A percentile compares a stretch with the other conserved stretches of the same genome.
These are phyloP conservation scores for Fusarium falciforme DNA, from an alignment of 2,329 filamentous ascomycete species.

Conservation along the genomic window DNA sequence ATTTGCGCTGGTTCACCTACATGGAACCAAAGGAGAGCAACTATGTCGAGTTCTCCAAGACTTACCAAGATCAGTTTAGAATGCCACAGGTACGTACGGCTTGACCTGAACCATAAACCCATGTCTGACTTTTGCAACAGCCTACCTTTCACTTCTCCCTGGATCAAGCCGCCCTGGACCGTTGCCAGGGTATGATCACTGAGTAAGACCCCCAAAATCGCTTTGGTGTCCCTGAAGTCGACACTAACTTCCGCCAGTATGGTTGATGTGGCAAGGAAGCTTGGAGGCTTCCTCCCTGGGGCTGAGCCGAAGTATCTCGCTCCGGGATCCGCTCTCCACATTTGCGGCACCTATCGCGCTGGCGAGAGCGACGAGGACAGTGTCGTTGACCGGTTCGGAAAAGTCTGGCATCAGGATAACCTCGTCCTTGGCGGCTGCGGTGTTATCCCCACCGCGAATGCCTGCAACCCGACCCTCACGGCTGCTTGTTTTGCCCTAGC, in stretches of 20 bases:
- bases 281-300: background rate
- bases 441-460: conserved; percentile 8
- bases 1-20: conserved; percentile 15
- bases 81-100: conserved; percentile 1
- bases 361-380: background rate
- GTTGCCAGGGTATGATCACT: background rate
- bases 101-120: no score
- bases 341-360: conserved; percentile 7
- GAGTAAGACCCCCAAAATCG: background rate
- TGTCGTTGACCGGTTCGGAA: conserved; percentile 1
- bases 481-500: conserved; percentile 10
- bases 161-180: background rate
- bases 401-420: background rate
- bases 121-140: background rate
- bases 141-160: conserved; percentile 1
- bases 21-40: background rate
- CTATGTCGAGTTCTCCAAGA: background rate
- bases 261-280: background rate
- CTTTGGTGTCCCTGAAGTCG: background rate
- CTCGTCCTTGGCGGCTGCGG: conserved; percentile 6
- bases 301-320: conserved; percentile 7
- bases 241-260: background rate
- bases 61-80: background rate
- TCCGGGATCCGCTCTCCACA: background rate
- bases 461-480: conserved; percentile 4